phyloP scores from a whole-genome alignment of 2,329 filamentous ascomycete species.

The Exophiala sp. region DNA sequence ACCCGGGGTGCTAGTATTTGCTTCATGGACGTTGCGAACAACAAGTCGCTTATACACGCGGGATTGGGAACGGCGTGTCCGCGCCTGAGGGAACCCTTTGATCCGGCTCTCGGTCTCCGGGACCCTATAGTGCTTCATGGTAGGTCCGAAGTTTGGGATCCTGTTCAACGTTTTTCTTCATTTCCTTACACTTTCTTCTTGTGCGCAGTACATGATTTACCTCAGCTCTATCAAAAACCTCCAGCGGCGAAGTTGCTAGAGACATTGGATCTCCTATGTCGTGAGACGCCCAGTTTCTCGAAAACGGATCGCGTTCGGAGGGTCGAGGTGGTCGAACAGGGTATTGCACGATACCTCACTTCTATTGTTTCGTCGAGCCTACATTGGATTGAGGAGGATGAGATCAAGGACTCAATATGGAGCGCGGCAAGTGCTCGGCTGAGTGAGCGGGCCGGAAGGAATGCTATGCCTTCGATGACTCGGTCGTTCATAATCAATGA shows the following conservation, averaged over 20 bases:
- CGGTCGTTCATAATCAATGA: conserved; percentile 53
- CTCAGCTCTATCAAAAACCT: conserved; percentile 76
- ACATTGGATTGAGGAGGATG: conserved; percentile 42
- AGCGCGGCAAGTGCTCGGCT: conserved; percentile 71
- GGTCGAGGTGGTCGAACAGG: conserved; percentile 36
- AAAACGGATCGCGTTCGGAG: conserved; percentile 29
- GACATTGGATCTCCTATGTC: conserved; percentile 60
- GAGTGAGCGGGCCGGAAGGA: conserved; percentile 77
- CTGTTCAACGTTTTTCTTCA: not conserved
- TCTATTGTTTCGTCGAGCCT: conserved; percentile 43
- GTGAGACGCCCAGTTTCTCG: conserved; percentile 52
- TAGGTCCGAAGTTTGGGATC: conserved; percentile 10
- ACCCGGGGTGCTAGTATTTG: not conserved
- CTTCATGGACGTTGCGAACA: not conserved
- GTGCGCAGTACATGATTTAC: conserved; percentile 59
- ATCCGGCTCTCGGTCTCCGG: not conserved
- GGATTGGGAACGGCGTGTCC: not conserved
- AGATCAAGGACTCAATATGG: conserved; percentile 52
- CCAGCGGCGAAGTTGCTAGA: conserved; percentile 57
- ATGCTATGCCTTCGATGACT: conserved; percentile 59
- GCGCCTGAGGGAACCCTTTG: not conserved
- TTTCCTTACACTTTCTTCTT: conserved; percentile 1
- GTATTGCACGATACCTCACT: conserved; percentile 44
- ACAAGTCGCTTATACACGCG: no score
- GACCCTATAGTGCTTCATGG: conserved; percentile 14